phyloP scores from a whole-genome alignment of 1,284 basidiomycete species.

The Leccinum holopus region DNA sequence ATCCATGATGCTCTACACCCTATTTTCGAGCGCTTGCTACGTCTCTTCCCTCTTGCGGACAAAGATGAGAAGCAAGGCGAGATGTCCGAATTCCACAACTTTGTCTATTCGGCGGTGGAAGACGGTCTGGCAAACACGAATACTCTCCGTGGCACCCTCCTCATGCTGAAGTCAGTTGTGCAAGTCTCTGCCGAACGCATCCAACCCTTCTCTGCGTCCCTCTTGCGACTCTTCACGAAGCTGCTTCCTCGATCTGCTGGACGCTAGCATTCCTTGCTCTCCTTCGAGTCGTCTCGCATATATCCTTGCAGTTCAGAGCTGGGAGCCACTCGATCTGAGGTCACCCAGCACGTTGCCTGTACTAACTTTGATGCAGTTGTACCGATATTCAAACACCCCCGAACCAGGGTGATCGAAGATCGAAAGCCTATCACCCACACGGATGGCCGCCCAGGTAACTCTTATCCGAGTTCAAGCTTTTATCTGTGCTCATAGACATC shows the following conservation, averaged over 20 bases:
- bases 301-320: too few species aligned
- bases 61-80: conserved; percentile 74
- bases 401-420: not conserved
- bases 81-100: conserved; percentile 76
- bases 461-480: not conserved
- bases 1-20: conserved; percentile 82
- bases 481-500: conserved; percentile 1
- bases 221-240: conserved; percentile 86
- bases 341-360: not conserved
- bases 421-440: not conserved
- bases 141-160: conserved; percentile 77
- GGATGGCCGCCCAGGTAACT: conserved; percentile 1
- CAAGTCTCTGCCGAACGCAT: conserved; percentile 82
- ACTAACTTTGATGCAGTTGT: not conserved
- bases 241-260: conserved; percentile 34
- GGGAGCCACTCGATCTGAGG: conserved; percentile 19
- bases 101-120: conserved; percentile 74
- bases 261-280: too few species aligned
- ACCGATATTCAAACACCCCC: not conserved
- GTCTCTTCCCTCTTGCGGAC: conserved; percentile 80
- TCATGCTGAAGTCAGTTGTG: conserved; percentile 90
- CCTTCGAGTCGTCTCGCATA: too few species aligned
- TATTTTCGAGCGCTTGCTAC: conserved; percentile 84
- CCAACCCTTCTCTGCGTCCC: conserved; percentile 73
- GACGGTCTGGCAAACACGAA: conserved; percentile 79